Percentiles rank a stretch among this genome's conserved stretches.
These are phyloP conservation scores for Penicillium waksmanii DNA, from an alignment of 495 filamentous ascomycete species.

Conservation along the genomic window DNA sequence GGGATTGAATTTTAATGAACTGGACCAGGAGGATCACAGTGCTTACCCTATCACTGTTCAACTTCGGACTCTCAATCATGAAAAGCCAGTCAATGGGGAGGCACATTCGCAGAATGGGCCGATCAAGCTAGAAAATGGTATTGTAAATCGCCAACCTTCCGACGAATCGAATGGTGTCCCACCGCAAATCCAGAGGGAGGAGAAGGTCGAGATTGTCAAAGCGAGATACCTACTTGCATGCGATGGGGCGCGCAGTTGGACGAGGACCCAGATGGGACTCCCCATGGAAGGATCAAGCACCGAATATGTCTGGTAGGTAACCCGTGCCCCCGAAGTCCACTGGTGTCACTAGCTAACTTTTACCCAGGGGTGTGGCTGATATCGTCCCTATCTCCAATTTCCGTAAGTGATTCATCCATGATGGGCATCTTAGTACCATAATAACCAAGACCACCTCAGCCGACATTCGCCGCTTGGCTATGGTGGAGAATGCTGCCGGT, in stretches of 20 bases:
- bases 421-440: slow-evolving; percentile 40
- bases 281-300: slow-evolving; percentile 33
- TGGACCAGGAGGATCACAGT: slow-evolving; percentile 41
- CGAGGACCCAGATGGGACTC: slow-evolving; percentile 54
- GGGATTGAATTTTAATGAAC: slow-evolving; percentile 46
- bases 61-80: slow-evolving; percentile 40
- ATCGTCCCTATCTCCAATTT: slow-evolving; percentile 64
- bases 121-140: slow-evolving; percentile 54
- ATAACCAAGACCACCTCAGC: background rate
- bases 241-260: slow-evolving; percentile 65
- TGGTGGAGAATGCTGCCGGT: slow-evolving; percentile 37
- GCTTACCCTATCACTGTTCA: slow-evolving; percentile 58
- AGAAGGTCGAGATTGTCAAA: slow-evolving; percentile 41
- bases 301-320: slow-evolving; percentile 50
- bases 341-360: background rate
- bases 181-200: slow-evolving; percentile 6
- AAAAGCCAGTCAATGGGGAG: background rate
- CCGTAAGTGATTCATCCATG: slow-evolving; percentile 56
- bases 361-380: slow-evolving; percentile 55
- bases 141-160: slow-evolving; percentile 55
- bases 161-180: slow-evolving; percentile 52
- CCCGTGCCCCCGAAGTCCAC: background rate
- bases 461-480: background rate
- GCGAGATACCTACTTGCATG: slow-evolving; percentile 66
- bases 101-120: slow-evolving; percentile 44